Percentiles rank a stretch among this genome's conserved stretches.
phyloP scores from a whole-genome alignment of 768 basidiomycete species.

The Piloderma croceum region DNA sequence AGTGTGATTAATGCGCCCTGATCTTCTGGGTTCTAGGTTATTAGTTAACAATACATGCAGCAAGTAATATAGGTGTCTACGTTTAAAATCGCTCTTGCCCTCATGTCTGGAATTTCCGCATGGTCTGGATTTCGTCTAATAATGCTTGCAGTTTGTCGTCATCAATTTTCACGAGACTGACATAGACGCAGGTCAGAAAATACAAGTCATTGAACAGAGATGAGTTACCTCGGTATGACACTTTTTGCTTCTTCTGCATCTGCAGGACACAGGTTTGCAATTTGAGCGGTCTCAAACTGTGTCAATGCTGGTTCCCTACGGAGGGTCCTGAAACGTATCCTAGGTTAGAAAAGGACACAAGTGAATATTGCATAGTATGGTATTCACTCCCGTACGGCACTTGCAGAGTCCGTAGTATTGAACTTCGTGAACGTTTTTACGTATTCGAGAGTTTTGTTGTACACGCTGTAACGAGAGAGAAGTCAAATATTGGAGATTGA shows the following conservation, averaged over 20 bases:
- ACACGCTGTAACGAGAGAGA: slow-evolving; percentile 50
- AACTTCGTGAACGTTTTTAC: slow-evolving; percentile 90
- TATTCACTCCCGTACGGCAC: slow-evolving; percentile 80
- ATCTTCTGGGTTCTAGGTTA: too few relatives aligned
- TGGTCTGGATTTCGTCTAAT: slow-evolving; percentile 83
- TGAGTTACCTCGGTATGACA: slow-evolving; percentile 71
- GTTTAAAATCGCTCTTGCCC: too few relatives aligned
- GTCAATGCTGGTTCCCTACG: slow-evolving; percentile 75
- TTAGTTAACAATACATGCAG: too few relatives aligned
- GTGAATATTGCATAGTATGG: neutral
- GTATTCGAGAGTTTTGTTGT: slow-evolving; percentile 89
- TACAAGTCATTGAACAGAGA: neutral
- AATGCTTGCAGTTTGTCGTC: slow-evolving; percentile 80
- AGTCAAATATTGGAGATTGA: neutral
- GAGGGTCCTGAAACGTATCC: slow-evolving; percentile 50
- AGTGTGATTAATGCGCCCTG: too few relatives aligned
- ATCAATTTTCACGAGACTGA: slow-evolving; percentile 79
- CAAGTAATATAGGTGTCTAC: too few relatives aligned
- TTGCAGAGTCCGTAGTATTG: slow-evolving; percentile 76
- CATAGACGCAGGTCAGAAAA: neutral
- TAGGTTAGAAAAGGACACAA: neutral
- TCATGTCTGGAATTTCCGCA: slow-evolving; percentile 85
- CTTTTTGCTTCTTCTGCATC: slow-evolving; percentile 90
- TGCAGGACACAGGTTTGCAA: slow-evolving; percentile 85
- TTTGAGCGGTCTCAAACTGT: slow-evolving; percentile 89